Conservation (phyloP, 1,284 basidiomycete species). For the Naganishia sp. region DNA sequence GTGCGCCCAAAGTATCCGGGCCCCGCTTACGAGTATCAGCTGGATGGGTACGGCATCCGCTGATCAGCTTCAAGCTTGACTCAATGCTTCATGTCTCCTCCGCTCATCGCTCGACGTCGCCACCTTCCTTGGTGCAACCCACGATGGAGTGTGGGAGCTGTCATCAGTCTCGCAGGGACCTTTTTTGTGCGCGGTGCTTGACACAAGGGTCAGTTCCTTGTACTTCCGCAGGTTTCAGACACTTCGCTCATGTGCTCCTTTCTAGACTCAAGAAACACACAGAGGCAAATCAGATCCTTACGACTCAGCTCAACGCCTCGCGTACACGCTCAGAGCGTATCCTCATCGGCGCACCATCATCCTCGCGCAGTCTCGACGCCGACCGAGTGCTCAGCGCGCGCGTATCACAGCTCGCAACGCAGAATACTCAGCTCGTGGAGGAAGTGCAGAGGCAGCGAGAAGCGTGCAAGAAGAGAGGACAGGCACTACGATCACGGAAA, state of each 20-base stretch:
- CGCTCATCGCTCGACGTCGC: not conserved
- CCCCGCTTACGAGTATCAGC: not conserved
- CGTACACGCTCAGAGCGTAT: conserved; percentile 17
- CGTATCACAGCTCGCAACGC: not conserved
- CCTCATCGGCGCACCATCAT: conserved; percentile 7
- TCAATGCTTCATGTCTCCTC: not conserved
- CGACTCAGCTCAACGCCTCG: conserved; percentile 28
- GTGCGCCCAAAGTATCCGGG: not conserved
- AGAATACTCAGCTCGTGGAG: not conserved
- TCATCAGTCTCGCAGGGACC: not conserved
- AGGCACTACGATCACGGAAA: not conserved
- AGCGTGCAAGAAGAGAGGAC: not conserved
- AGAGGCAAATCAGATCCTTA: conserved; percentile 29
- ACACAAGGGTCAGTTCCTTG: conserved; percentile 20
- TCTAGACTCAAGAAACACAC: conserved; percentile 29
- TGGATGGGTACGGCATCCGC: not conserved
- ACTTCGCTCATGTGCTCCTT: not conserved
- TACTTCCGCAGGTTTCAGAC: not conserved
- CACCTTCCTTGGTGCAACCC: too few relatives aligned
- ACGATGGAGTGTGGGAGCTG: conserved; percentile 28
- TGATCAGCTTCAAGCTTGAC: not conserved
- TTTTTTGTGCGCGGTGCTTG: conserved; percentile 24
- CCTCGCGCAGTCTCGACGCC: not conserved
- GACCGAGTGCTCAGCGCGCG: not conserved
- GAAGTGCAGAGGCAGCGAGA: not conserved